Conservation (phyloP, 495 filamentous ascomycete genomes). For the Annulohypoxylon nitens region DNA sequence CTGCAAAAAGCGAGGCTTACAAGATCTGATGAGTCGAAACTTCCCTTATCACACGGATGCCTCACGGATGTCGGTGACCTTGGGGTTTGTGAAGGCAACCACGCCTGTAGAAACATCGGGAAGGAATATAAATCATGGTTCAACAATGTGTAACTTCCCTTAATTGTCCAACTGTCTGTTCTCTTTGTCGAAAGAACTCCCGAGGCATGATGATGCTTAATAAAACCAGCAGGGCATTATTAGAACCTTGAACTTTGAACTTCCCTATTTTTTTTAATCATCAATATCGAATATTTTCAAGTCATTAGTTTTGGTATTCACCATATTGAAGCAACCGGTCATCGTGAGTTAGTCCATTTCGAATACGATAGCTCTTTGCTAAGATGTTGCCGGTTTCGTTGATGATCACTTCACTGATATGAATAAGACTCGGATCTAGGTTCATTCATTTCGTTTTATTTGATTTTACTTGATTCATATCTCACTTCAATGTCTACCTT, state of each 20-base stretch:
- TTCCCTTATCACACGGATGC: neutral
- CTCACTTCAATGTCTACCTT: constrained; percentile 24
- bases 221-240: neutral
- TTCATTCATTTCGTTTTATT: neutral
- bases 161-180: neutral
- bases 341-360: neutral
- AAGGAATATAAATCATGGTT: neutral
- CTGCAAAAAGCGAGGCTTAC: constrained; percentile 12
- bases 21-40: constrained; percentile 1
- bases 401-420: neutral
- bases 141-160: neutral
- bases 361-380: neutral
- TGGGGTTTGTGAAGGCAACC: neutral
- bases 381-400: neutral
- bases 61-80: neutral
- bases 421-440: neutral
- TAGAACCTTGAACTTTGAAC: neutral
- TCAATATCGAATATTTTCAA: neutral
- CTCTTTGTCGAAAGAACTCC: neutral
- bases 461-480: constrained; percentile 35
- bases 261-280: neutral
- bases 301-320: neutral
- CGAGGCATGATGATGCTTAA: neutral
- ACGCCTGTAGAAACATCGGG: neutral
- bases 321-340: neutral